Evolutionary conservation across 2,329 filamentous ascomycete species (phyloP).

Genomic region (Colletotrichum sidae): DNA sequence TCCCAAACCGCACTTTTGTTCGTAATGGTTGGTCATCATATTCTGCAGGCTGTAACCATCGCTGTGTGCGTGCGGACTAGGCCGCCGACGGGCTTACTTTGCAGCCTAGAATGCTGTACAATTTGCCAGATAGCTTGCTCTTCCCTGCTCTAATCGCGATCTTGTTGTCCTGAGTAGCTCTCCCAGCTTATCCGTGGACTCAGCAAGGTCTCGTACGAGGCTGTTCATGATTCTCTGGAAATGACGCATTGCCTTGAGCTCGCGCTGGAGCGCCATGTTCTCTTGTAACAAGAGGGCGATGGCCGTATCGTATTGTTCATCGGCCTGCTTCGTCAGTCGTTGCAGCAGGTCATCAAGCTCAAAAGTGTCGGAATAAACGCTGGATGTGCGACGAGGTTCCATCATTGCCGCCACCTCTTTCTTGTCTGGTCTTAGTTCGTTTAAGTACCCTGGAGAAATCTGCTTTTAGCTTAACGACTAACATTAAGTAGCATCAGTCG

Average conservation of each 20-base stretch:
- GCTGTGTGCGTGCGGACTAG: neutral
- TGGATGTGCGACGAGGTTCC: slow-evolving; percentile 5
- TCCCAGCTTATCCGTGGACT: neutral
- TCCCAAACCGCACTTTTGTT: neutral
- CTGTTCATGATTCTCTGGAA: neutral
- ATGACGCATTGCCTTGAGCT: neutral
- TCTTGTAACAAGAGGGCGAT: neutral
- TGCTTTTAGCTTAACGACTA: neutral
- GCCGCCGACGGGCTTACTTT: neutral
- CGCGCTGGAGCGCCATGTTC: neutral
- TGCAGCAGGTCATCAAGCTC: slow-evolving; percentile 1
- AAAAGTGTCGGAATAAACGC: slow-evolving; percentile 6
- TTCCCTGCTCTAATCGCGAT: neutral
- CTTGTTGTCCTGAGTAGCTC: neutral
- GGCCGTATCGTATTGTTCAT: slow-evolving; percentile 1
- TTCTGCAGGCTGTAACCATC: neutral
- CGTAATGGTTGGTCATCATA: neutral
- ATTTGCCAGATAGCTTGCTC: slow-evolving; percentile 6
- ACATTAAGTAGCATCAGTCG: slow-evolving; percentile 5
- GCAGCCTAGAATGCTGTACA: neutral
- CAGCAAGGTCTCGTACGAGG: neutral
- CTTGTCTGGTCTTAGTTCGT: neutral
- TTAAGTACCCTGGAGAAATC: slow-evolving; percentile 5
- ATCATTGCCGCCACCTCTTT: slow-evolving; percentile 1
- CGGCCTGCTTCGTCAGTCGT: slow-evolving; percentile 2